Percentiles rank a stretch among this genome's conserved stretches.
These are phyloP conservation scores for Millerozyma miso DNA, from an alignment of 805 yeast genomes.

Conservation along the genomic window DNA sequence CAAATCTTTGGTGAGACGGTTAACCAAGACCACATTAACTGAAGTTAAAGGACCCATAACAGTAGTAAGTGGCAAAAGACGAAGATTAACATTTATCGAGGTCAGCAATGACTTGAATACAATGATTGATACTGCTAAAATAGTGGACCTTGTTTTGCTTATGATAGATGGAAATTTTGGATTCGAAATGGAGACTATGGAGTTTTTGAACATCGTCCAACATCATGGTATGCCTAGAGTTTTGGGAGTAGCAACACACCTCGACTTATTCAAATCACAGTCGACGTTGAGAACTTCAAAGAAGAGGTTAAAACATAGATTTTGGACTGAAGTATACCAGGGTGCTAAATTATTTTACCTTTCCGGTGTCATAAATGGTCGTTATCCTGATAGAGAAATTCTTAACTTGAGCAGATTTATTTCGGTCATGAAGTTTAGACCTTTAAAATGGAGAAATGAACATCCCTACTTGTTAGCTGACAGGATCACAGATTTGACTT, in stretches of 20 bases:
- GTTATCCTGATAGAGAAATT: constrained; percentile 96
- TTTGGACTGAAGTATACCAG: constrained; percentile 98
- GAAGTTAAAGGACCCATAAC: constrained; percentile 96
- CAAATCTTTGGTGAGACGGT: constrained; percentile 79
- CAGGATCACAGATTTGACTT: constrained; percentile 89
- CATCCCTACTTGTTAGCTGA: constrained; percentile 93
- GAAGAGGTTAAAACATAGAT: constrained; percentile 85
- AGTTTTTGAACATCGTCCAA: constrained; percentile 89
- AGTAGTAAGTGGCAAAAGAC: constrained; percentile 89
- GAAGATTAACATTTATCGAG: constrained; percentile 89
- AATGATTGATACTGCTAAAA: constrained; percentile 94
- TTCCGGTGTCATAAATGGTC: constrained; percentile 93
- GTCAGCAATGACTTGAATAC: constrained; percentile 89
- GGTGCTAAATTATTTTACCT: constrained; percentile 95
- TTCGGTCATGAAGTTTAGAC: constrained; percentile 96
- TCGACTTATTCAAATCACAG: constrained; percentile 88
- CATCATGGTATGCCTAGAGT: constrained; percentile 99
- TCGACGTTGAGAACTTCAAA: constrained; percentile 87
- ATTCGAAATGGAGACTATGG: constrained; percentile 99
- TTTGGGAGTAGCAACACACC: constrained; percentile 90
- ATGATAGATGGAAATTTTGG: constrained; percentile 97
- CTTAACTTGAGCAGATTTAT: constrained; percentile 87
- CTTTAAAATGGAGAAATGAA: constrained; percentile 98
- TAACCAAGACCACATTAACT: constrained; percentile 78
- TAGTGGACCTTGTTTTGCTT: constrained; percentile 86